Percentiles rank a stretch among this genome's conserved stretches.
Evolutionary conservation across 306 rosid genomes (phyloP).

Genomic region (Benincasa hispida): DNA sequence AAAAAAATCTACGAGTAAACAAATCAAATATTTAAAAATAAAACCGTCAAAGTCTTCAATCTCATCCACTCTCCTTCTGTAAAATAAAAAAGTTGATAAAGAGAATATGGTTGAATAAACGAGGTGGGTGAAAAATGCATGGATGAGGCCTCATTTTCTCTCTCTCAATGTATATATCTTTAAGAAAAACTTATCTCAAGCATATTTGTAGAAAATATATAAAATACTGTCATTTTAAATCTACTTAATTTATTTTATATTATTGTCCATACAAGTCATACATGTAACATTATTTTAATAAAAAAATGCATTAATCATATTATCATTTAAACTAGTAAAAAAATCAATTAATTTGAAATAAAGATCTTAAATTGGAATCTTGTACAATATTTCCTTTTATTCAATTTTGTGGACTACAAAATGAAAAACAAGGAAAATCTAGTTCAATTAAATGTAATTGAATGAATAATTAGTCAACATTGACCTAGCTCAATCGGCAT

Average conservation of each 20-base stretch:
- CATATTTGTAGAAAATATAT: background rate
- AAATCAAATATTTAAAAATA: background rate
- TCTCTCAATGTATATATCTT: too few relatives aligned
- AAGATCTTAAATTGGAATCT: background rate
- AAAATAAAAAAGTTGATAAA: background rate
- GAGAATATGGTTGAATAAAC: background rate
- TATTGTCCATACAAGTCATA: background rate
- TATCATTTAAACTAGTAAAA: background rate
- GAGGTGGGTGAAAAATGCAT: background rate
- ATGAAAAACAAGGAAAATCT: background rate
- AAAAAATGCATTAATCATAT: background rate
- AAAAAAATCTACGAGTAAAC: background rate
- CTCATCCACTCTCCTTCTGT: background rate
- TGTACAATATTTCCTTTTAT: background rate
- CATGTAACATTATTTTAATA: background rate
- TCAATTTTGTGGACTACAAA: background rate
- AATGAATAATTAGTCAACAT: too few relatives aligned
- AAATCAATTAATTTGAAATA: background rate
- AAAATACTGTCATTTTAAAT: background rate
- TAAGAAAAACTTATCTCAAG: background rate
- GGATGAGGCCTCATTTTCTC: background rate
- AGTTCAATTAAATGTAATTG: background rate
- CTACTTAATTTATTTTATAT: background rate
- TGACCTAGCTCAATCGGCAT: too few relatives aligned
- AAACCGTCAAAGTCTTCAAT: background rate